Evolutionary conservation across 75 land plant genomes (phyloP), one percentile per base, ranked within the genome.

Genomic region (Adiantum capillusveneris): DNA sequence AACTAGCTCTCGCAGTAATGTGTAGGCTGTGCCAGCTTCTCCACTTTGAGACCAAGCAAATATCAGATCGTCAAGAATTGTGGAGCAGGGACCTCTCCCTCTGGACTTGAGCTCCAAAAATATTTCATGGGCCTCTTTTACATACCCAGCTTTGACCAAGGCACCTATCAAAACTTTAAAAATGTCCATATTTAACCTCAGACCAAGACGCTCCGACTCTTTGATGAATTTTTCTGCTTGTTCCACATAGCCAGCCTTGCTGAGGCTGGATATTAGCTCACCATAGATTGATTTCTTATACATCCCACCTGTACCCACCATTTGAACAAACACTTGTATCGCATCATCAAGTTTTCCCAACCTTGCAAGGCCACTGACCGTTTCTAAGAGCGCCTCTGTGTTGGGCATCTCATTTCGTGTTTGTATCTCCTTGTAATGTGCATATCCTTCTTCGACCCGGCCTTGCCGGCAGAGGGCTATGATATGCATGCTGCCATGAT

Each of bases 171-270:
- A 6, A n/a, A 1, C 49, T 46, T 20, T 46, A 14, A 46, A 46
- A 20, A 46, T 20, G 14, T 46, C 21, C 49, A 46, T 46, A 14
- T 5, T 14, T n/a, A 20, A 1, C 5, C 5, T 2, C 17, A 46
- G 26, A 29, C 81, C 81, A 6, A 17, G 29, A 30, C 53, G 50
- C 7, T 74, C 44, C 77, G 78, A 69, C 42, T 74, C 68, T 60
- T 70, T 74, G 52, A 66, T 66, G 24, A 66, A 2, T n/a, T 73
- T 58, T 44, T 70, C 74, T 37, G 84, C 81, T 39, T 64, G 44
- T 43, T 56, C 25, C 11, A 44, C 25, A 58, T 81, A 64, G 22
- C 81, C 84, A 46, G 56, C 49, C 29, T 36, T 70, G 58, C 84
- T 70, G 44, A 78, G 67, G 16, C 65, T 62, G 62, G 65, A 31